Evolutionary conservation across 2,329 filamentous ascomycete genomes (phyloP), one percentile per base, ranked within the genome.

Genomic region (Colletotrichum abscissum): DNA sequence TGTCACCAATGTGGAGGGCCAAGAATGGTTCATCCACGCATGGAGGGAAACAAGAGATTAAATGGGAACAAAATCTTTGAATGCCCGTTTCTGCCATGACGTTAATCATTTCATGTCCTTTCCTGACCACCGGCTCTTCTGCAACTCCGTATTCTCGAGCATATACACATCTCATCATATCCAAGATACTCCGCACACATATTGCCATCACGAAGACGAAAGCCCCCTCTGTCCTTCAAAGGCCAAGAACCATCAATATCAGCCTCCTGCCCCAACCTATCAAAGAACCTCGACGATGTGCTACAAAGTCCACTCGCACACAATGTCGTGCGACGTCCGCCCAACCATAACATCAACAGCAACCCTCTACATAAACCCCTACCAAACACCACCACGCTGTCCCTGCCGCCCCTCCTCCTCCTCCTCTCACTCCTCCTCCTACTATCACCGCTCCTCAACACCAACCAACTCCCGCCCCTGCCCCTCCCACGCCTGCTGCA

Each of bases 311-410:
- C 30, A 76, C 60, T 77, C 75, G 4, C 80, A 81, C 70, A 78
- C 72, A 3, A 73, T 81, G 59, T 58, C 67, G 14, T 82, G 80
- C 76, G 79, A 82, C 63, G 64, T 75, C 42, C 77, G 80, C 6
- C 78, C 80, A 5, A 19, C 79, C 63, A 68, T 81, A 16, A 79
- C 76, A 1, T 75, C 78, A 49, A 78, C 77, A 19, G 11, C n/a
- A 1, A 63, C 63, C n/a, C 8, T 62, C n/a, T 76, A 77, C 46
- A 60, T 79, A 19, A 75, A 80, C 57, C 70, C 78, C 9, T 80
- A 81, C 69, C 63, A 73, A 0, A 8, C 57, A 1, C 76, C 80
- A 0, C 8, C 33, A 1, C 11, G 22, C 7, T 81, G 80, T 72
- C 19, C 26, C 2, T 81, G 79, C 56, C 2, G 19, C 19, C 1